Evolutionary conservation across 306 rosid genomes (phyloP).

Genomic region (Trichosanthes truncata): DNA sequence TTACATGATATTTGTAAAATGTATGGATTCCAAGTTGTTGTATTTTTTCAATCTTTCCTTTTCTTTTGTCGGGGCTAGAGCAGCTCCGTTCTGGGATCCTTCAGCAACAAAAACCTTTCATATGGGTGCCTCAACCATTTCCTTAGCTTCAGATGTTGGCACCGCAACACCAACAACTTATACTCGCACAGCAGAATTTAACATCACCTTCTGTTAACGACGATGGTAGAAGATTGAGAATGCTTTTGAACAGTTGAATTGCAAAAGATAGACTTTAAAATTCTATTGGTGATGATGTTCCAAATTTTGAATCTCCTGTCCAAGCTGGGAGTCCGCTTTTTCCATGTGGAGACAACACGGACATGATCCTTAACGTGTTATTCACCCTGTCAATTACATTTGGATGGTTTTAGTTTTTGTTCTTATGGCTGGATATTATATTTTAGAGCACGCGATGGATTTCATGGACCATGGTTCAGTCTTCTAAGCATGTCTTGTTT

Average conservation of each 20-base stretch:
- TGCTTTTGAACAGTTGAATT: conserved; percentile 65
- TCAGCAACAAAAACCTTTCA: conserved; percentile 83
- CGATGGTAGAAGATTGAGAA: conserved; percentile 73
- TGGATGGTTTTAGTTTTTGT: background rate
- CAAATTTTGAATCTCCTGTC: conserved; percentile 79
- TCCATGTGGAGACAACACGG: conserved; percentile 75
- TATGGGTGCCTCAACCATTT: conserved; percentile 78
- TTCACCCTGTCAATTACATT: conserved; percentile 8
- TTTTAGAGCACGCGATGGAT: background rate
- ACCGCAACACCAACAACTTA: conserved; percentile 85
- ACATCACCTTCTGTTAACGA: conserved; percentile 76
- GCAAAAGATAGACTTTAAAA: conserved; percentile 68
- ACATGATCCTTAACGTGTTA: conserved; percentile 67
- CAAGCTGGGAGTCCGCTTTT: conserved; percentile 64
- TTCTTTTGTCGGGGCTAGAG: conserved; percentile 58
- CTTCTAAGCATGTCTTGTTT: conserved; percentile 16
- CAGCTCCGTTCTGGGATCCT: conserved; percentile 88
- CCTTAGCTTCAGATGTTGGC: conserved; percentile 95
- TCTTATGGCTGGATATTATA: background rate
- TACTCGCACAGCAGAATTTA: conserved; percentile 90
- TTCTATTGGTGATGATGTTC: conserved; percentile 67
- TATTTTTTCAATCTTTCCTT: background rate
- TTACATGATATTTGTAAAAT: background rate
- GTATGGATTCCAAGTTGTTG: background rate
- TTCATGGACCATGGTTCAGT: background rate